Percentiles rank a stretch among this genome's conserved stretches.
Evolutionary conservation across 2,329 filamentous ascomycete genomes (phyloP).

Genomic region (Alternaria gaisen): DNA sequence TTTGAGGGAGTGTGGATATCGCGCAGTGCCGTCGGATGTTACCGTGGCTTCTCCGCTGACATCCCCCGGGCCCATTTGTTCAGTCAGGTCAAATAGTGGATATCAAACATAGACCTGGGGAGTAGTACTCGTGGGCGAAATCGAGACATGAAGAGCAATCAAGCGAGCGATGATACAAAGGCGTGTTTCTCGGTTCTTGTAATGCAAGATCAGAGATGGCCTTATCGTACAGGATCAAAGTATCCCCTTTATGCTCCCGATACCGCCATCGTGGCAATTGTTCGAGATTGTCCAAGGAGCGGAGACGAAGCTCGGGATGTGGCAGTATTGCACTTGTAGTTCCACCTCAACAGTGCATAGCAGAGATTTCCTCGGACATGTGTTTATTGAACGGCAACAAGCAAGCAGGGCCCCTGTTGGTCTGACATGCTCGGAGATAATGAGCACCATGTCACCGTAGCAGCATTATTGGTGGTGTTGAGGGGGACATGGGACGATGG

Average conservation of each 20-base stretch:
- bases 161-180: background rate
- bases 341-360: background rate
- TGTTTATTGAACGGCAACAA: background rate
- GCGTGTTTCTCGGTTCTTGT: background rate
- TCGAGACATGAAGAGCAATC: background rate
- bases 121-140: background rate
- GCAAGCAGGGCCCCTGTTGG: background rate
- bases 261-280: background rate
- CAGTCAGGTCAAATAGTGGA: background rate
- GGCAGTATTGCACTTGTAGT: background rate
- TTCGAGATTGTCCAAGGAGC: no score
- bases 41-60: background rate
- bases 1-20: constrained; percentile 3
- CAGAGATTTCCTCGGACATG: background rate
- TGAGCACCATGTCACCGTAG: constrained; percentile 5
- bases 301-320: background rate
- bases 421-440: background rate
- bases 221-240: background rate
- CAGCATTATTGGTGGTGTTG: constrained; percentile 1
- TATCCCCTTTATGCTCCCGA: background rate
- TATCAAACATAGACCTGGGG: background rate
- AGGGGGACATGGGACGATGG: constrained; percentile 8
- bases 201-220: background rate
- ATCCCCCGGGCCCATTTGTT: background rate
- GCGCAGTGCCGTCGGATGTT: constrained; percentile 5